A percentile compares a stretch with the other conserved stretches of the same genome.
These are phyloP conservation scores for Aspergillus fijiensis DNA, from an alignment of 2,329 filamentous ascomycete species.

Conservation along the genomic window DNA sequence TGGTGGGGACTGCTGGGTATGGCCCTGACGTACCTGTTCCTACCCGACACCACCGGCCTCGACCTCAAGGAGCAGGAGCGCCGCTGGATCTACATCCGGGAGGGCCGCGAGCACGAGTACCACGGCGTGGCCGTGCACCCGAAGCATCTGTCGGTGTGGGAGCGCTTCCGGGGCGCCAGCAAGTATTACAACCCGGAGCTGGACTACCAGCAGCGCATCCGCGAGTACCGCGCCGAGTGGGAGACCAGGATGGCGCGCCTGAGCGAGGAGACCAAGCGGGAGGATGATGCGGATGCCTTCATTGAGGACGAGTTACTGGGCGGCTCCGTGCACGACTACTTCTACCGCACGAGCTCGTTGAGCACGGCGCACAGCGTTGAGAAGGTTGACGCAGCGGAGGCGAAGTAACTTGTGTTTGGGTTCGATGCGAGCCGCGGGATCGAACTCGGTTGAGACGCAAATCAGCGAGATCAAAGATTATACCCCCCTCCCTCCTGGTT, in stretches of 20 bases:
- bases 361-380: not conserved
- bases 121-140: slow-evolving; percentile 3
- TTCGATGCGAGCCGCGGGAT: too few species aligned
- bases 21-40: slow-evolving; percentile 1
- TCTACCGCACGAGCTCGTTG: slow-evolving; percentile 3
- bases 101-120: slow-evolving; percentile 4
- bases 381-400: not conserved
- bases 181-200: slow-evolving; percentile 7
- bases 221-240: slow-evolving; percentile 6
- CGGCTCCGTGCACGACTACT: slow-evolving; percentile 5
- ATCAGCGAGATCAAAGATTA: too few species aligned
- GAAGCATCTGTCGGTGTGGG: slow-evolving; percentile 7
- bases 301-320: slow-evolving; percentile 1
- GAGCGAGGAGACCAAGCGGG: slow-evolving; percentile 2
- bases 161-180: slow-evolving; percentile 4
- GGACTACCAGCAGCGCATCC: slow-evolving; percentile 6
- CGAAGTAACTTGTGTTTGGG: not conserved
- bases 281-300: not conserved
- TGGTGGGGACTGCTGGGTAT: slow-evolving; percentile 3
- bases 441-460: too few species aligned
- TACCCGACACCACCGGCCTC: slow-evolving; percentile 4
- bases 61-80: slow-evolving; percentile 8
- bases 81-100: slow-evolving; percentile 1
- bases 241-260: slow-evolving; percentile 3
- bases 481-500: too few species aligned